These are phyloP conservation scores for Suillus fuscotomentosus DNA, from an alignment of 768 basidiomycete genomes.

Conservation along the genomic window DNA sequence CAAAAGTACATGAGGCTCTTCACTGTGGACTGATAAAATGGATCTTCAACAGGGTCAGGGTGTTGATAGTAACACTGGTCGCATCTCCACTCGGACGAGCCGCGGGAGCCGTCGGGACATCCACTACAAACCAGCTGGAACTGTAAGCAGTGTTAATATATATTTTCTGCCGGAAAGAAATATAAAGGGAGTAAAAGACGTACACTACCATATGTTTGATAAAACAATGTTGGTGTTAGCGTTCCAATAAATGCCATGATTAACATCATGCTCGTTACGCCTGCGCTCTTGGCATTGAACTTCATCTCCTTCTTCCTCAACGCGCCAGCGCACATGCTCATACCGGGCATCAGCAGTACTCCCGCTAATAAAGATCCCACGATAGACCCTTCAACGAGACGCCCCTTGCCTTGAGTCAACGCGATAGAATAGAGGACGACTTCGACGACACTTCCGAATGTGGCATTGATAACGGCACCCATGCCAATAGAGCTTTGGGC, in stretches of 20 bases:
- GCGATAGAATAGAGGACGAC: slow-evolving; percentile 92
- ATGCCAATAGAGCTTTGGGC: slow-evolving; percentile 98
- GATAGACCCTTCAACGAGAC: slow-evolving; percentile 95
- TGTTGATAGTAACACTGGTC: slow-evolving; percentile 94
- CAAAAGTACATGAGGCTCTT: slow-evolving; percentile 97
- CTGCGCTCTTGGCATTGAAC: slow-evolving; percentile 99
- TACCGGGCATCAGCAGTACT: slow-evolving; percentile 94
- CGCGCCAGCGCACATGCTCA: slow-evolving; percentile 93
- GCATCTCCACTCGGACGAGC: slow-evolving; percentile 68
- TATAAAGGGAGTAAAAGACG: slow-evolving; percentile 32
- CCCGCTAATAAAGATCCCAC: slow-evolving; percentile 94
- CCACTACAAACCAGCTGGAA: slow-evolving; percentile 86
- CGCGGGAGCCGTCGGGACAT: slow-evolving; percentile 50
- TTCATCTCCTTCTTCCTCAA: slow-evolving; percentile 90
- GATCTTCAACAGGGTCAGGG: slow-evolving; percentile 88
- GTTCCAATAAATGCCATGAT: slow-evolving; percentile 99
- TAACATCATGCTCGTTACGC: slow-evolving; percentile 98
- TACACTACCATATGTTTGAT: slow-evolving; percentile 97
- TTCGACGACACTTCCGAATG: slow-evolving; percentile 98
- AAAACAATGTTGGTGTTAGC: slow-evolving; percentile 92
- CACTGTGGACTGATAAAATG: slow-evolving; percentile 95
- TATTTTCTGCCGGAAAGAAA: slow-evolving; percentile 2
- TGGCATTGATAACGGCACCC: slow-evolving; percentile 99
- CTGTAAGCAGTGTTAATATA: slow-evolving; percentile 38
- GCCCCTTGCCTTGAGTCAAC: slow-evolving; percentile 86